phyloP scores from a whole-genome alignment of 192 early-diverging fungal genomes.

The Obelidium mucronatum region DNA sequence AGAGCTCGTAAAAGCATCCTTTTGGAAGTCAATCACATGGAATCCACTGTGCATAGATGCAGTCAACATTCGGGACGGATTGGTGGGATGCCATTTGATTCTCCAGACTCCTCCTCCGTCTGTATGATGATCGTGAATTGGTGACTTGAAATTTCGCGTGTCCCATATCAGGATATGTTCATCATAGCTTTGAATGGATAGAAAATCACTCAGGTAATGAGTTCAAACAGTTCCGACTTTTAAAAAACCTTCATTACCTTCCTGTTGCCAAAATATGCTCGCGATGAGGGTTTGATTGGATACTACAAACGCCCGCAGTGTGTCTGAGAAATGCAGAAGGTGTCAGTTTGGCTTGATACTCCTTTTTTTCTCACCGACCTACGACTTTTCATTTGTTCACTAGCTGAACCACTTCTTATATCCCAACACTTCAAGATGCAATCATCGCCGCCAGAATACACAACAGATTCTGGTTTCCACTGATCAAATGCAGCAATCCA shows the following conservation, averaged over 20 bases:
- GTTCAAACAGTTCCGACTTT: no score
- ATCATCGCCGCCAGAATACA: slow-evolving; percentile 93
- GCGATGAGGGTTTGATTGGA: slow-evolving; percentile 82
- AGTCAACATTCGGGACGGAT: slow-evolving; percentile 67
- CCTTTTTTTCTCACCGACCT: slow-evolving; percentile 60
- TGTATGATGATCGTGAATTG: slow-evolving; percentile 69
- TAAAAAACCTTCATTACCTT: no score
- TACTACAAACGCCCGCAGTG: slow-evolving; percentile 89
- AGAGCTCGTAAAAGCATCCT: slow-evolving; percentile 22
- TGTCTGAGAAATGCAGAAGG: slow-evolving; percentile 58
- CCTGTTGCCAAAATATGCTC: slow-evolving; percentile 87
- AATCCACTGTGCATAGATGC: slow-evolving; percentile 95
- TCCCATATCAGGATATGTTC: slow-evolving; percentile 92
- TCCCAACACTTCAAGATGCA: slow-evolving; percentile 90
- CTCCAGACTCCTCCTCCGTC: slow-evolving; percentile 92
- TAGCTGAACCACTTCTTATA: slow-evolving; percentile 58
- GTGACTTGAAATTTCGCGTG: slow-evolving; percentile 77
- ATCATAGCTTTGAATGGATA: no score
- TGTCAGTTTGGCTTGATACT: no score
- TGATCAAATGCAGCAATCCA: slow-evolving; percentile 95
- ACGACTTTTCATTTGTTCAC: slow-evolving; percentile 68
- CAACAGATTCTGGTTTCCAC: slow-evolving; percentile 64
- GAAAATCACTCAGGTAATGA: no score
- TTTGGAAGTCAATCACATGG: slow-evolving; percentile 72
- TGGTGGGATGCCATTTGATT: slow-evolving; percentile 90